Conservation (phyloP, 805 yeast species). For the Wickerhamiella hasegawae region DNA sequence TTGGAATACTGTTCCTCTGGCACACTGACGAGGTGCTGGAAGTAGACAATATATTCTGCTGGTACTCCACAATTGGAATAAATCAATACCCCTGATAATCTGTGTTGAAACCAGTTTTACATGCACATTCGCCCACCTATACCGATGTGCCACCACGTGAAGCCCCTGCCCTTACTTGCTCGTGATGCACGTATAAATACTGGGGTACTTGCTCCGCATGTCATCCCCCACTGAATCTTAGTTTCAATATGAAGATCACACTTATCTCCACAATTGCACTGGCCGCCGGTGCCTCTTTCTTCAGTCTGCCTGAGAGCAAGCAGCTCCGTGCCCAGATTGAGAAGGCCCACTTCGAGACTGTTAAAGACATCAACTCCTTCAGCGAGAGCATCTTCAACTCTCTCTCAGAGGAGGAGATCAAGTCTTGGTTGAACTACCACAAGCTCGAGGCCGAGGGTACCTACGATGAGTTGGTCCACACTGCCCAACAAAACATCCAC, state of each 20-base stretch:
- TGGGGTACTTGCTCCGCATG: no score
- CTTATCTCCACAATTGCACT: background rate
- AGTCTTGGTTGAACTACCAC: constrained; percentile 29
- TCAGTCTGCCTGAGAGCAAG: background rate
- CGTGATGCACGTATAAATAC: no score
- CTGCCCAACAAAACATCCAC: constrained; percentile 21
- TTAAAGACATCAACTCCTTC: constrained; percentile 24
- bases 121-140: no score
- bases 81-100: no score
- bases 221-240: no score
- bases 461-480: constrained; percentile 13
- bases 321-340: constrained; percentile 18
- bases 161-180: background rate
- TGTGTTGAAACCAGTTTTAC: no score
- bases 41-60: no score
- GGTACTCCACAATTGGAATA: no score
- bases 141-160: constrained; percentile 1
- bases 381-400: constrained; percentile 24
- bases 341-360: constrained; percentile 20
- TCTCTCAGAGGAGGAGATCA: constrained; percentile 28
- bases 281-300: background rate
- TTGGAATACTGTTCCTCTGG: no score
- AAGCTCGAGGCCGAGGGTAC: constrained; percentile 15
- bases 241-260: background rate
- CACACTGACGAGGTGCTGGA: no score